Evolutionary conservation across 352 stramenopile genomes (phyloP).

Genomic region (Phytophthora palmivora): DNA sequence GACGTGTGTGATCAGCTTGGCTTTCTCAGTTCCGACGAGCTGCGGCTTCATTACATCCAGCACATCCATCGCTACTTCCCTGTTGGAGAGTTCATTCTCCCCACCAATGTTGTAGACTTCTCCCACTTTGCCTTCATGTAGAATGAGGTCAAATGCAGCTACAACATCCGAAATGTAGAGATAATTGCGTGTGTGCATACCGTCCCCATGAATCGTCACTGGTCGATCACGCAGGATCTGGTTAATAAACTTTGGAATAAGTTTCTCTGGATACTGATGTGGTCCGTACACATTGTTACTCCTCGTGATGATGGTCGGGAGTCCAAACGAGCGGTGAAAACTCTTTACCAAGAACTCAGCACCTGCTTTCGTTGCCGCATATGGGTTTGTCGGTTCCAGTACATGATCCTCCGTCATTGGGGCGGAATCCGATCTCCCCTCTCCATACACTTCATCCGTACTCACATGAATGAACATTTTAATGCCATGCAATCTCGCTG

Average conservation of each 20-base stretch:
- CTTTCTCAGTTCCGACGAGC: constrained; percentile 42
- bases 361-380: constrained; percentile 98
- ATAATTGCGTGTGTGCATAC: constrained; percentile 96
- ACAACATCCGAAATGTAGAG: constrained; percentile 98
- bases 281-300: constrained; percentile 99
- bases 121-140: constrained; percentile 93
- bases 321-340: constrained; percentile 93
- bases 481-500: constrained; percentile 92
- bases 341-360: constrained; percentile 98
- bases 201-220: constrained; percentile 96
- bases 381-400: constrained; percentile 96
- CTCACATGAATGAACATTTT: constrained; percentile 97
- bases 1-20: constrained; percentile 72
- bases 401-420: constrained; percentile 97
- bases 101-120: constrained; percentile 98
- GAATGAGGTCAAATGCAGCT: constrained; percentile 95
- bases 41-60: constrained; percentile 71
- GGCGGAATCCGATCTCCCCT: constrained; percentile 90
- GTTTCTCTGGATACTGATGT: constrained; percentile 99
- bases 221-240: constrained; percentile 90
- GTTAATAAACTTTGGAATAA: constrained; percentile 99
- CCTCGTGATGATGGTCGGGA: constrained; percentile 97
- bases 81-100: constrained; percentile 66
- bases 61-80: constrained; percentile 91
- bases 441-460: constrained; percentile 99